Base-by-base conservation (phyloP, 176 grass and related monocot species). In the Secale cereale region DNA sequence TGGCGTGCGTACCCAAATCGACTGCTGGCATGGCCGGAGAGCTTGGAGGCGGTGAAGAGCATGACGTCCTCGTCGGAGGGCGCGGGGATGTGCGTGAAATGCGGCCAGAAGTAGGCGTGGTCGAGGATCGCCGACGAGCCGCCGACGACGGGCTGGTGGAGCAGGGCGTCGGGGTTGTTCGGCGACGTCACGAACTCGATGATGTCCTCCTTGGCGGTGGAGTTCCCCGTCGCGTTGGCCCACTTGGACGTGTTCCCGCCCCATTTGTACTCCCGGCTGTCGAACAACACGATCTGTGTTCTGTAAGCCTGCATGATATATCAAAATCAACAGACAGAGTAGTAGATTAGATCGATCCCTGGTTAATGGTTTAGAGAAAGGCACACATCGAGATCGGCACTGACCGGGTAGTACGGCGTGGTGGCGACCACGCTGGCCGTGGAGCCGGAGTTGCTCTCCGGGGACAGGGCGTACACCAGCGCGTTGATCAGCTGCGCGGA, bases 151-250 rank as follows among this genome's bases (percentile, higher is more conserved):
- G 90, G 70, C 48, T 85, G 2, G 15, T 37, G 17, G 40, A 94
- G 78, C 39, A 31, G 3, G 30, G 90, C 14, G 67, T 94, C 94
- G 2, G 94, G 94, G 80, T 97, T 97, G 73, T 94, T 94, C 0
- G 94, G 94, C 30, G 92, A 94, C 43, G 92, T 89, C 63, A 97
- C 90, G 33, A 94, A 97, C 77, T 97, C 94, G 54, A 97, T 87
- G 59, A 97, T 77, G 52, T 79, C 68, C 8, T 17, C 39, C 23
- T 16, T 45, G 12, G 7, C 25, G 20, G 76, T 61, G 56, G 87
- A 71, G 43, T 74, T 75, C 23, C 11, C 8, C 3, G 88, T 70
- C 17, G 72, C 40, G 77, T 92, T 94, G 20, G 17, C n/a, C 92
- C 85, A 94, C 5, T 19, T 11, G 0, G 92, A 77, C 6, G 92